These are phyloP conservation scores for Phanerodontia chrysosporium DNA, from an alignment of 768 basidiomycete species.

Conservation along the genomic window DNA sequence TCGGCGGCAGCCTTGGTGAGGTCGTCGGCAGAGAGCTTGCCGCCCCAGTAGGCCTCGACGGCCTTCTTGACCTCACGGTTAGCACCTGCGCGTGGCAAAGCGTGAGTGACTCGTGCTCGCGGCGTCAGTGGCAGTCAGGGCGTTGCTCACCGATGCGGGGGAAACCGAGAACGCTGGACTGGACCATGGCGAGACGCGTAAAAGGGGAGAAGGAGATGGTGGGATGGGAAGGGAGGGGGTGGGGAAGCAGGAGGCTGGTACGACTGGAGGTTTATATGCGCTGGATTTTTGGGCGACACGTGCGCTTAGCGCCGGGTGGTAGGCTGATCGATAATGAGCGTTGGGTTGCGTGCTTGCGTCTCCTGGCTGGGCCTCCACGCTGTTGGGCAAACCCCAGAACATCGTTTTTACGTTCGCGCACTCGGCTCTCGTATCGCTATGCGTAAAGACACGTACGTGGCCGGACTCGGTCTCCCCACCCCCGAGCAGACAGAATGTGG, in stretches of 20 bases:
- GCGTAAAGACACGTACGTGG: not conserved
- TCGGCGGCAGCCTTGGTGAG: conserved; percentile 85
- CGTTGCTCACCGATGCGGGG: conserved; percentile 47
- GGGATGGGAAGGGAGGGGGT: conserved; percentile 17
- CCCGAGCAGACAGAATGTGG: no score
- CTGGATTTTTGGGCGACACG: conserved; percentile 5
- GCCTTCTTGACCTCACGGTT: conserved; percentile 97
- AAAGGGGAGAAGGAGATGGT: conserved; percentile 15
- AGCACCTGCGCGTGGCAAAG: conserved; percentile 50
- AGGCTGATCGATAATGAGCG: conserved; percentile 2
- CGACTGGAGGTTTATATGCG: conserved; percentile 2
- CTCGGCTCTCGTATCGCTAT: not conserved
- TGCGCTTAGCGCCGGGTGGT: conserved; percentile 4
- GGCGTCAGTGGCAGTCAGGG: not conserved
- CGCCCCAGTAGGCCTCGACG: conserved; percentile 97
- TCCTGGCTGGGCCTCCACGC: not conserved
- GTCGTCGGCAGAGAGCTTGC: conserved; percentile 83
- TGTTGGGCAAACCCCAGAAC: not conserved
- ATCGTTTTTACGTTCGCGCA: not conserved
- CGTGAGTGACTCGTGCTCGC: not conserved
- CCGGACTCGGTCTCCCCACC: not conserved
- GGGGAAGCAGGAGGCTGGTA: conserved; percentile 8
- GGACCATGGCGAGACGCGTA: conserved; percentile 32
- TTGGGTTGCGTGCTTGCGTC: conserved; percentile 8
- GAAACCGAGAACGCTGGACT: conserved; percentile 54